Evolutionary conservation across 2,329 filamentous ascomycete species (phyloP), one percentile per base, ranked within the genome.

Genomic region (Pyrenophora graminea): DNA sequence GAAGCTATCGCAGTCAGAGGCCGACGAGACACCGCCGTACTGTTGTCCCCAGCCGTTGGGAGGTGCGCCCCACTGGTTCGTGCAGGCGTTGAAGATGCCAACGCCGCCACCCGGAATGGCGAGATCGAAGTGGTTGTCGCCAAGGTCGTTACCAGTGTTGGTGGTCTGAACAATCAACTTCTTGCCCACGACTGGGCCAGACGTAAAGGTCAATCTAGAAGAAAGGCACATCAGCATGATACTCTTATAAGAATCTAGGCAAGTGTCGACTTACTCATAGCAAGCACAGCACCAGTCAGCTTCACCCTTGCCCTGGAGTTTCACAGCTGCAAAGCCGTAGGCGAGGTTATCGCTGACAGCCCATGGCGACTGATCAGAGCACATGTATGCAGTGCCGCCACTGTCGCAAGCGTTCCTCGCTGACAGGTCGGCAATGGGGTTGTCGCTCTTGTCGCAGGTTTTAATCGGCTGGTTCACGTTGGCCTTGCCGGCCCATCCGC

Each of bases 301-400:
- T 69, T 88, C 85, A 2, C 69, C 79, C 18, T 82, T 49, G 6
- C 67, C 84, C 1, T 75, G 66, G 50, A 88, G 77, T 40, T 77
- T 77, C 3, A 85, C 85, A 6, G 85, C 85, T 3, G 85, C 83
- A 63, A 85, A 88, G 3, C 85, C 85, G 62, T 87, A 88, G 3
- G 84, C 77, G n/a, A 85, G 62, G 8, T 71, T 72, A 38, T 83
- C 79, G 57, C 77, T 80, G 42, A 86, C 77, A 5, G 82, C 84
- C 80, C 82, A 87, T 0, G 86, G 85, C 32, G 76, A 78, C 69
- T 88, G 82, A 71, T 80, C 78, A 21, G 80, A 79, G 72, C 86
- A 88, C 68, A 71, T 72, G 72, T 79, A 87, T 3, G 85, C 81
- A 6, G 69, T 63, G 19, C 85, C 84, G 27, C 82, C 80, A 36